Evolutionary conservation across 768 basidiomycete genomes (phyloP).

Genomic region (Podaxis carcinomalis): DNA sequence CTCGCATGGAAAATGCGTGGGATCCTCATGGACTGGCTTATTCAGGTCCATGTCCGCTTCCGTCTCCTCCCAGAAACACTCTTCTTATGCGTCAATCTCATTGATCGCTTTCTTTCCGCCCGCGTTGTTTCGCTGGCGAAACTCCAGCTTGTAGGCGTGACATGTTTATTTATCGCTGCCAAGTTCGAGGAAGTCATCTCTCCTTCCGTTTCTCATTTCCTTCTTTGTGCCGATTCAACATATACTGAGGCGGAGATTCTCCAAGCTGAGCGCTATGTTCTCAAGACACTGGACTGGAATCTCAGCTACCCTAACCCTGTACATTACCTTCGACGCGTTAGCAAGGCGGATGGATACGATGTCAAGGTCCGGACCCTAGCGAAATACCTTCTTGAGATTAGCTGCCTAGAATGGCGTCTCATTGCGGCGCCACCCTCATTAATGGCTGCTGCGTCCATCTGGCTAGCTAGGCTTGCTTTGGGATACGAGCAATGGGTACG

Average conservation of each 20-base stretch:
- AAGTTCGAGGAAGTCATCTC: slow-evolving; percentile 97
- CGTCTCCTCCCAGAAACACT: slow-evolving; percentile 91
- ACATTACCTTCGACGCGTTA: slow-evolving; percentile 85
- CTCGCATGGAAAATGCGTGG: slow-evolving; percentile 96
- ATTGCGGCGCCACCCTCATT: slow-evolving; percentile 79
- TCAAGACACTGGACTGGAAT: slow-evolving; percentile 93
- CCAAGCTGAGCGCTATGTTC: slow-evolving; percentile 80
- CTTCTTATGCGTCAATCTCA: slow-evolving; percentile 91
- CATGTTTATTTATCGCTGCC: slow-evolving; percentile 88
- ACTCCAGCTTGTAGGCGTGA: slow-evolving; percentile 92
- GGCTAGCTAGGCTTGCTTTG: slow-evolving; percentile 82
- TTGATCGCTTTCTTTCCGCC: slow-evolving; percentile 76
- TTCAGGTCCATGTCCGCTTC: slow-evolving; percentile 93
- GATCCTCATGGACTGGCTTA: slow-evolving; percentile 93
- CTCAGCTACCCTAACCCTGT: slow-evolving; percentile 92
- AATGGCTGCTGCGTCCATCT: slow-evolving; percentile 85
- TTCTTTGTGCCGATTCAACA: slow-evolving; percentile 78
- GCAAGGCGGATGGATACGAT: slow-evolving; percentile 97
- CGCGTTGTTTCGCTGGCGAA: slow-evolving; percentile 86
- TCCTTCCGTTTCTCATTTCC: slow-evolving; percentile 86
- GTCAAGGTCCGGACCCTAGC: slow-evolving; percentile 87
- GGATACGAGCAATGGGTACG: slow-evolving; percentile 87
- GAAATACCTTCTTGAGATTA: slow-evolving; percentile 93
- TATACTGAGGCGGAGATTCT: slow-evolving; percentile 79
- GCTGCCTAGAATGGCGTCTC: slow-evolving; percentile 81